A percentile compares a stretch with the other conserved stretches of the same genome.
phyloP scores from a whole-genome alignment of 2,329 filamentous ascomycete species.

The Aspergillus nomiae region DNA sequence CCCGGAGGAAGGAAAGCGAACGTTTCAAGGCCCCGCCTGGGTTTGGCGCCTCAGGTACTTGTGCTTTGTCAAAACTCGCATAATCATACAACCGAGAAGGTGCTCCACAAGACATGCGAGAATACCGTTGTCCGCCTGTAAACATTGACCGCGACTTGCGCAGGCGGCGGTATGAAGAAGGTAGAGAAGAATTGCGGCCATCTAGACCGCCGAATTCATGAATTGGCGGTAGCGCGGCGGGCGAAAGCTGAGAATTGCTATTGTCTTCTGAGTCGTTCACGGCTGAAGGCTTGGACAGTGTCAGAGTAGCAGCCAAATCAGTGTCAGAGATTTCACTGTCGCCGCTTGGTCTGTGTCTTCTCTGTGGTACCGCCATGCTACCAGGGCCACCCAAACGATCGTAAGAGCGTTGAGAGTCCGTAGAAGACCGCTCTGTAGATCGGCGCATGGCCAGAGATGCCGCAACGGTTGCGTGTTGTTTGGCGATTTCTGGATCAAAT shows the following conservation, averaged over 20 bases:
- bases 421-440: constrained; percentile 32
- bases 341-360: constrained; percentile 24
- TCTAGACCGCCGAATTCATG: constrained; percentile 37
- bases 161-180: constrained; percentile 50
- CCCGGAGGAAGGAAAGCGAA: constrained; percentile 47
- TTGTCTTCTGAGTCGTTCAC: not conserved
- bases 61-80: constrained; percentile 4
- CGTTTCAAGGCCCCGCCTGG: constrained; percentile 34
- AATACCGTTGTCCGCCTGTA: constrained; percentile 38
- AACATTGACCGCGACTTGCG: constrained; percentile 54
- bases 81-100: constrained; percentile 14
- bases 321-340: constrained; percentile 18
- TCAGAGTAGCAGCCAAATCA: constrained; percentile 3
- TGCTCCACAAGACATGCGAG: constrained; percentile 21
- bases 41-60: constrained; percentile 12
- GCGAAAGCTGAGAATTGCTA: constrained; percentile 12
- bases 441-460: constrained; percentile 46
- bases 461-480: constrained; percentile 42
- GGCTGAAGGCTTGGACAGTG: constrained; percentile 8
- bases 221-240: constrained; percentile 29
- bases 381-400: constrained; percentile 31
- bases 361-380: constrained; percentile 28
- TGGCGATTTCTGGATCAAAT: constrained; percentile 33
- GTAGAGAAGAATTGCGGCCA: constrained; percentile 40
- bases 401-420: constrained; percentile 30